Conservation (phyloP, 129 eudicot genomes). For the Flaveria brownii region DNA sequence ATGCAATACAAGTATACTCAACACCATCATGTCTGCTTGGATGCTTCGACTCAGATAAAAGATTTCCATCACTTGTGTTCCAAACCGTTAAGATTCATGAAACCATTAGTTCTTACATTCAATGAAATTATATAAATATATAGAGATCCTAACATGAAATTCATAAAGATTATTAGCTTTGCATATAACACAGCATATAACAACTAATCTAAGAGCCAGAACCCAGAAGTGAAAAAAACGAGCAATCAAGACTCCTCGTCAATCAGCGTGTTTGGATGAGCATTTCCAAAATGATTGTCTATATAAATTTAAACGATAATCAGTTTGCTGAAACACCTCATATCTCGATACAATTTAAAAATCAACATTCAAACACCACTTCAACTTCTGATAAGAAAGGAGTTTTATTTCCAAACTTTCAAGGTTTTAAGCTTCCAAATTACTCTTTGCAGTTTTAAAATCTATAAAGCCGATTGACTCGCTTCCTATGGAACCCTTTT, state of each 20-base stretch:
- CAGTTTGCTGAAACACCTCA: background rate
- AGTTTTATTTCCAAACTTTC: background rate
- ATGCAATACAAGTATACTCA: slow-evolving; percentile 44
- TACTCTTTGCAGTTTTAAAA: background rate
- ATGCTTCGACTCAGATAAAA: slow-evolving; percentile 50
- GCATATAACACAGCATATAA: background rate
- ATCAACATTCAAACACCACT: background rate
- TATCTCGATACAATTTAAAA: no score
- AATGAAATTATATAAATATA: background rate
- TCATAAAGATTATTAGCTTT: background rate
- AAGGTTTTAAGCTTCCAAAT: background rate
- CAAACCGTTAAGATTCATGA: slow-evolving; percentile 44
- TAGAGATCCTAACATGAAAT: background rate
- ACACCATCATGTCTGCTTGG: slow-evolving; percentile 33
- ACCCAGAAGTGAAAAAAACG: no score
- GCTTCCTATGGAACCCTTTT: background rate
- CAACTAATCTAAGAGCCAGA: background rate
- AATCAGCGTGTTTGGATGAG: background rate
- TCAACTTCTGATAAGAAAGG: background rate
- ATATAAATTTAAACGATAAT: background rate
- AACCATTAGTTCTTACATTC: background rate
- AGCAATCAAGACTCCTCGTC: no score
- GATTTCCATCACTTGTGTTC: slow-evolving; percentile 54
- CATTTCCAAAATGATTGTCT: background rate
- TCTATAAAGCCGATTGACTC: background rate